Conservation (phyloP, 2,329 filamentous ascomycete genomes). For the Botrytis elliptica region DNA sequence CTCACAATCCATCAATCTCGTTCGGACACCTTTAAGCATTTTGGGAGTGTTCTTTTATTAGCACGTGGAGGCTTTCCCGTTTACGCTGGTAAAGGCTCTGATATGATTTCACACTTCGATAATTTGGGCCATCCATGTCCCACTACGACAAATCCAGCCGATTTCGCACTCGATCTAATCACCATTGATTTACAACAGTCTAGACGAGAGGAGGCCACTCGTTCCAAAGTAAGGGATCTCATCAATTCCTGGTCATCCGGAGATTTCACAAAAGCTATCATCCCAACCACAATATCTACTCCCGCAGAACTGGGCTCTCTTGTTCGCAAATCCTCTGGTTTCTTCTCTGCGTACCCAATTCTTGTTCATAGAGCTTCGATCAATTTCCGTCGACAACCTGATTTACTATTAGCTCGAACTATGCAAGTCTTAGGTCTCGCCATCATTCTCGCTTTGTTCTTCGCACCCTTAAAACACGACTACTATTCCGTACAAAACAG, state of each 20-base stretch:
- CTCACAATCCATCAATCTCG: slow-evolving; percentile 78
- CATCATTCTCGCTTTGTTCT: slow-evolving; percentile 65
- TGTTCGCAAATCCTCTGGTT: slow-evolving; percentile 60
- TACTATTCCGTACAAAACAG: slow-evolving; percentile 71
- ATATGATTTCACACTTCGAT: slow-evolving; percentile 66
- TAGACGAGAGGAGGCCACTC: slow-evolving; percentile 59
- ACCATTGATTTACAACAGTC: slow-evolving; percentile 71
- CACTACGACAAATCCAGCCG: slow-evolving; percentile 69
- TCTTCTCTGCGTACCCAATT: slow-evolving; percentile 63
- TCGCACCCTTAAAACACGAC: slow-evolving; percentile 67
- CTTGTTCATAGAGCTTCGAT: slow-evolving; percentile 66
- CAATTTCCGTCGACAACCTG: slow-evolving; percentile 67
- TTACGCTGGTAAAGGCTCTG: slow-evolving; percentile 61
- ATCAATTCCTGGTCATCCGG: slow-evolving; percentile 56
- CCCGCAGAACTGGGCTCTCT: slow-evolving; percentile 72
- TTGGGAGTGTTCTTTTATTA: slow-evolving; percentile 69
- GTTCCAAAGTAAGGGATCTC: slow-evolving; percentile 59
- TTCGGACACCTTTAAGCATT: slow-evolving; percentile 69
- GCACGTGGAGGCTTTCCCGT: slow-evolving; percentile 67
- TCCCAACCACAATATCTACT: slow-evolving; percentile 46
- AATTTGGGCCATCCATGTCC: slow-evolving; percentile 63
- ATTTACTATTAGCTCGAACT: slow-evolving; percentile 61
- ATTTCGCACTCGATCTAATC: slow-evolving; percentile 75
- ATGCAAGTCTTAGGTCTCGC: slow-evolving; percentile 66
- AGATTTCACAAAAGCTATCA: slow-evolving; percentile 29